Conservation (phyloP, 805 yeast genomes). For the Blastobotrys muscicola region DNA sequence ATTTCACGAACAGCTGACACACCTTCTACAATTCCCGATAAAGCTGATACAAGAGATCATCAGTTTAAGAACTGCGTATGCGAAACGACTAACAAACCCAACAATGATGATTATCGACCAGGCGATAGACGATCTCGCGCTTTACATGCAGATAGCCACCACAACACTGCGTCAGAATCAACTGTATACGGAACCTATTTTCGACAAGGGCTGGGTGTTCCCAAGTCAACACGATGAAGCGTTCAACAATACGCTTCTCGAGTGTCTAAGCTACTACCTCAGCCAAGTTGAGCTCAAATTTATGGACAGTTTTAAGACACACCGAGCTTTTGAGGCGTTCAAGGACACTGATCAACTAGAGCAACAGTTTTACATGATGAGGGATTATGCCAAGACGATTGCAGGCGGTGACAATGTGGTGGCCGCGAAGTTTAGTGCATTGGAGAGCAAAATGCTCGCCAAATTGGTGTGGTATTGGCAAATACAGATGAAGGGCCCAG, state of each 20-base stretch:
- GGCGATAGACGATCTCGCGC: constrained; percentile 74
- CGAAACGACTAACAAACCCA: constrained; percentile 69
- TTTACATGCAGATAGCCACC: constrained; percentile 65
- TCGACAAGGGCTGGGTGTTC: constrained; percentile 63
- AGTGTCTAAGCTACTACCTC: constrained; percentile 65
- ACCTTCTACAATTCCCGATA: constrained; percentile 65
- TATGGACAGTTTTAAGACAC: constrained; percentile 39
- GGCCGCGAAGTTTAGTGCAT: constrained; percentile 62
- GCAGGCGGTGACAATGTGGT: constrained; percentile 75
- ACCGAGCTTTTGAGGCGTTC: constrained; percentile 56
- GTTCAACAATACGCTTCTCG: constrained; percentile 58
- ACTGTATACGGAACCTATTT: constrained; percentile 40
- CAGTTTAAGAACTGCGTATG: constrained; percentile 62
- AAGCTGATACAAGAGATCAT: constrained; percentile 72
- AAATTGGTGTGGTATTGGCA: constrained; percentile 62
- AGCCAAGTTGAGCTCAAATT: constrained; percentile 66
- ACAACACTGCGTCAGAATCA: constrained; percentile 60
- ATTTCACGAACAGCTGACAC: constrained; percentile 42
- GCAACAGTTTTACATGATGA: constrained; percentile 69
- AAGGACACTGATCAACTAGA: constrained; percentile 89
- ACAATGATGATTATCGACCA: constrained; percentile 96
- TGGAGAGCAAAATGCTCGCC: constrained; percentile 59
- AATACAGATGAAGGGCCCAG: constrained; percentile 62
- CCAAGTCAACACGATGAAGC: constrained; percentile 52
- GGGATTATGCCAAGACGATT: constrained; percentile 64